A percentile compares a stretch with the other conserved stretches of the same genome.
These are phyloP conservation scores for Juncus inflexus DNA, from an alignment of 176 grass and related monocot species.

Conservation along the genomic window DNA sequence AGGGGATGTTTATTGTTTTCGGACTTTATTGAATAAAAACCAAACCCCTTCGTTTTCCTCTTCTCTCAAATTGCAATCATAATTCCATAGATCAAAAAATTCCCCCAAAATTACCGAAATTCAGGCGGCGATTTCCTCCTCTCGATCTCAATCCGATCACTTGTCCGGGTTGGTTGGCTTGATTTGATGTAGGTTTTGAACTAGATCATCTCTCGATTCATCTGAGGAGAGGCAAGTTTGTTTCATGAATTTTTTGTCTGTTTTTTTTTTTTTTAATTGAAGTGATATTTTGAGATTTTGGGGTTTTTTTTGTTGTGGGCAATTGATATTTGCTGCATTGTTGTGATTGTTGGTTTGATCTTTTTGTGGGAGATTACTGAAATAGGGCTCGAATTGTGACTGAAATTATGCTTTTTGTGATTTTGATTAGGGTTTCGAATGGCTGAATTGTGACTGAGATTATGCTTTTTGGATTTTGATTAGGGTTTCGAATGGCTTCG, in stretches of 20 bases:
- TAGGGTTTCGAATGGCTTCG: constrained; percentile 23
- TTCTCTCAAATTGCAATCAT: constrained; percentile 8
- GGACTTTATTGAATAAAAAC: neutral
- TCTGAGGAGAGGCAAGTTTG: constrained; percentile 17
- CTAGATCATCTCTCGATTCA: constrained; percentile 1
- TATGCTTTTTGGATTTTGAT: neutral
- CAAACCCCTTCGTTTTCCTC: constrained; percentile 21
- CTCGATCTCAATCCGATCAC: neutral
- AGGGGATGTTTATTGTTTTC: neutral
- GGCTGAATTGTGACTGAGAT: neutral
- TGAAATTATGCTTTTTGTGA: neutral
- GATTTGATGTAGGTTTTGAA: neutral
- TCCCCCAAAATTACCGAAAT: neutral
- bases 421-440: neutral
- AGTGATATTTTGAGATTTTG: neutral
- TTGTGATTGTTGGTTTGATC: neutral
- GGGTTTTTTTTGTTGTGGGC: neutral
- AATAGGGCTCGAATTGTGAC: too few relatives aligned
- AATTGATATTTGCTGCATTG: constrained; percentile 7
- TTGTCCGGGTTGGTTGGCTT: neutral
- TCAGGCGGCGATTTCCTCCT: neutral
- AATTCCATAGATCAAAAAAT: neutral
- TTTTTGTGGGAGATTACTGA: neutral
- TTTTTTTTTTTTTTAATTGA: too few relatives aligned
- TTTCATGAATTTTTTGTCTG: constrained; percentile 3